Evolutionary conservation across 371 early-diverging fungal species (phyloP).

Genomic region (Fennellomyces sp.): DNA sequence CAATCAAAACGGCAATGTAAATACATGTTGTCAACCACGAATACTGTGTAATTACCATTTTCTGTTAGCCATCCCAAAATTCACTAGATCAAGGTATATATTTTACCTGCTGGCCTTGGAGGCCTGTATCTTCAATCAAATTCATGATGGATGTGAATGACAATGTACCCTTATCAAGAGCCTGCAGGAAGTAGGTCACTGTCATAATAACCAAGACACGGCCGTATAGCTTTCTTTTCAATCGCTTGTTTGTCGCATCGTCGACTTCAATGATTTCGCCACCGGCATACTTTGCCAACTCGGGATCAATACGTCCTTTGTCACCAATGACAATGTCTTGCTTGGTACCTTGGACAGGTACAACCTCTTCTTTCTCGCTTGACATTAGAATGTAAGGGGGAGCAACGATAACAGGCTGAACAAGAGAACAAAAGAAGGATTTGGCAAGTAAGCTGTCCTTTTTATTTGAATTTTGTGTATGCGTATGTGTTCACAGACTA

Average conservation of each 20-base stretch:
- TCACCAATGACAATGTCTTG: too few relatives aligned
- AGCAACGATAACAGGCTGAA: too few relatives aligned
- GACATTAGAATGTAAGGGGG: too few relatives aligned
- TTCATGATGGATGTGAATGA: slow-evolving; percentile 29
- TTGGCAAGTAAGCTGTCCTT: too few relatives aligned
- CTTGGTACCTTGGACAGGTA: not conserved
- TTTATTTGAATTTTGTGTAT: not conserved
- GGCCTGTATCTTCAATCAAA: slow-evolving; percentile 14
- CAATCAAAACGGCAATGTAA: slow-evolving; percentile 25
- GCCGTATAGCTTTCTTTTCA: slow-evolving; percentile 15
- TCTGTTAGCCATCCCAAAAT: too few relatives aligned
- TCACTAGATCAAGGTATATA: too few relatives aligned
- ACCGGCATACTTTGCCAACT: slow-evolving; percentile 27
- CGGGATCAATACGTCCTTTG: slow-evolving; percentile 25
- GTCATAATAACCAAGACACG: slow-evolving; percentile 20
- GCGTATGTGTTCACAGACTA: too few relatives aligned
- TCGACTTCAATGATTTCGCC: slow-evolving; percentile 19
- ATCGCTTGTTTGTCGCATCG: slow-evolving; percentile 20
- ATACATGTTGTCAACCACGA: slow-evolving; percentile 31
- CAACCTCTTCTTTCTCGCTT: not conserved
- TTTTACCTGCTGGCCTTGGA: slow-evolving; percentile 26
- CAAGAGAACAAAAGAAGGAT: too few relatives aligned
- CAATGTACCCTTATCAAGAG: slow-evolving; percentile 27
- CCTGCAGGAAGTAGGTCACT: slow-evolving; percentile 24
- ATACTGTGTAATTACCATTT: slow-evolving; percentile 10